phyloP scores from a whole-genome alignment of 768 basidiomycete genomes.

The Pilatotrama ljubarskyi region DNA sequence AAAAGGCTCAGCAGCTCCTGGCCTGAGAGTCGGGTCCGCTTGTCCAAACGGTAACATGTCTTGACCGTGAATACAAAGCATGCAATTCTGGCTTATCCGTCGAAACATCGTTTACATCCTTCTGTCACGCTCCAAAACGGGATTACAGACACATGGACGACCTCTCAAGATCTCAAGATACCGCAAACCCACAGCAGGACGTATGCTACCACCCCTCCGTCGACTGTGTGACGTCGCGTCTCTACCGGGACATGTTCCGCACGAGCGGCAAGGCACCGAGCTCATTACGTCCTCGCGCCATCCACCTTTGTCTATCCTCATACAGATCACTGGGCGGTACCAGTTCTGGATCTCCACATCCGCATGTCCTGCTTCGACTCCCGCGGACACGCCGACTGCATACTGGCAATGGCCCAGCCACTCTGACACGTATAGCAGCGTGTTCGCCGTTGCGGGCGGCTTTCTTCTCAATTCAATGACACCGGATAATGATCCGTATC shows the following conservation, averaged over 20 bases:
- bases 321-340: neutral
- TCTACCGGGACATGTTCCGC: neutral
- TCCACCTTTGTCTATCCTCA: neutral
- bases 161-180: neutral
- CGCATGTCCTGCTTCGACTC: neutral
- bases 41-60: constrained; percentile 5
- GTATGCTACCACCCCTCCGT: neutral
- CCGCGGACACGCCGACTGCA: constrained; percentile 1
- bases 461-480: neutral
- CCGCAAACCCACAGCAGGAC: neutral
- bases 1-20: constrained; percentile 8
- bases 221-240: neutral
- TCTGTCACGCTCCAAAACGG: constrained; percentile 16
- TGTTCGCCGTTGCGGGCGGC: neutral
- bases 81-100: constrained; percentile 10
- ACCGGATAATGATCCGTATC: constrained; percentile 13
- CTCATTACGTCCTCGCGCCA: constrained; percentile 15
- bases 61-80: neutral
- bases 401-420: neutral
- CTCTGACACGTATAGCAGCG: neutral
- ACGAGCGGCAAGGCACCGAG: neutral
- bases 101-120: neutral
- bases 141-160: neutral
- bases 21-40: constrained; percentile 3
- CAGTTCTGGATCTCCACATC: neutral